Evolutionary conservation across 495 filamentous ascomycete genomes (phyloP).

Genomic region (Extremus antarcticus): DNA sequence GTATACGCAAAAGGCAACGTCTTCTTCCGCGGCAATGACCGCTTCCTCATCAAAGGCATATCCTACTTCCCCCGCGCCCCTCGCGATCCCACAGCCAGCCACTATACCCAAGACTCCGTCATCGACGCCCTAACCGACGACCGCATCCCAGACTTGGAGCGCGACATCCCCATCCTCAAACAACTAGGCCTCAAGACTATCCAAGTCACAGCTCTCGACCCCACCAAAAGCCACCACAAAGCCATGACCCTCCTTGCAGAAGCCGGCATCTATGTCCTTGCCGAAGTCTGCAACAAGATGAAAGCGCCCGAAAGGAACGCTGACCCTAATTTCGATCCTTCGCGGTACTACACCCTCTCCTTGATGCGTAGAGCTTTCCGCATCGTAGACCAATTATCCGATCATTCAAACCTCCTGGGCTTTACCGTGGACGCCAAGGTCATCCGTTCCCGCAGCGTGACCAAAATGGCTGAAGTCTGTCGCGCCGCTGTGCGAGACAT

Average conservation of each 20-base stretch:
- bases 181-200: slow-evolving; percentile 11
- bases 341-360: neutral
- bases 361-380: neutral
- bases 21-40: slow-evolving; percentile 2
- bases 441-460: neutral
- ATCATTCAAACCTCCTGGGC: slow-evolving; percentile 5
- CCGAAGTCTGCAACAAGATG: neutral
- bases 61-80: neutral
- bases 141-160: neutral
- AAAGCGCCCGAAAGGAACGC: neutral
- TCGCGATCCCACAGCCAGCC: neutral
- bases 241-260: slow-evolving; percentile 1
- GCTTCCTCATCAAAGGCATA: slow-evolving; percentile 13
- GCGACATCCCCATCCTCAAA: slow-evolving; percentile 1
- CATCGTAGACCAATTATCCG: neutral
- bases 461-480: slow-evolving; percentile 7
- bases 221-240: neutral
- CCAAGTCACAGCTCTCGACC: neutral
- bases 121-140: neutral
- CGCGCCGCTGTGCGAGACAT: slow-evolving; percentile 3
- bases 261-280: slow-evolving; percentile 7
- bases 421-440: neutral
- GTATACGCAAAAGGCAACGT: slow-evolving; percentile 3
- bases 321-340: neutral
- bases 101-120: neutral